Evolutionary conservation across 2,329 filamentous ascomycete species (phyloP).

Genomic region (Orbilia quercus): DNA sequence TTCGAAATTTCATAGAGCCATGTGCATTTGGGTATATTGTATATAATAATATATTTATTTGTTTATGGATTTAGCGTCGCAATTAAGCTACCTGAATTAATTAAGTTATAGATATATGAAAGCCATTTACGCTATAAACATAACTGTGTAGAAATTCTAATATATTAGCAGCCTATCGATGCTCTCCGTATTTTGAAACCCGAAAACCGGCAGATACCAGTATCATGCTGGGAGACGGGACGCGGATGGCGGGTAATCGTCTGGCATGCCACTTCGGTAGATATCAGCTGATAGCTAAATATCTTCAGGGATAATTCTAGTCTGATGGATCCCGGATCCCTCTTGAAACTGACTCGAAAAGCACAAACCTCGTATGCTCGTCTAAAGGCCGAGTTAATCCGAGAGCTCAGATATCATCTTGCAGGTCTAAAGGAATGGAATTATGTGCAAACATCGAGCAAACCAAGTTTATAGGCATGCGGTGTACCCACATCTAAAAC

Average conservation of each 20-base stretch:
- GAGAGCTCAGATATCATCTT: too few species aligned
- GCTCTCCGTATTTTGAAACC: background rate
- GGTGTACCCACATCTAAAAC: background rate
- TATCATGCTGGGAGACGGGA: slow-evolving; percentile 39
- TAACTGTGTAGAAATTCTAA: too few species aligned
- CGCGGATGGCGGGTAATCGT: slow-evolving; percentile 34
- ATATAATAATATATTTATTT: slow-evolving; percentile 17
- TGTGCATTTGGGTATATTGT: slow-evolving; percentile 22
- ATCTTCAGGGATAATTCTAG: slow-evolving; percentile 15
- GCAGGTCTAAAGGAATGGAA: too few species aligned
- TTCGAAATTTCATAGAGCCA: background rate
- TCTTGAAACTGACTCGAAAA: slow-evolving; percentile 39
- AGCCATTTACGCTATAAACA: too few species aligned
- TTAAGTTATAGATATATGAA: too few species aligned
- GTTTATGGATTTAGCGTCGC: background rate
- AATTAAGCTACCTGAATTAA: background rate
- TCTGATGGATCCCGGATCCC: too few species aligned
- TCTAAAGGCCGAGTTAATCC: too few species aligned
- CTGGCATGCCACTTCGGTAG: slow-evolving; percentile 23
- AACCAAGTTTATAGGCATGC: background rate
- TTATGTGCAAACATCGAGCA: background rate
- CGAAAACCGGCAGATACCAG: slow-evolving; percentile 11
- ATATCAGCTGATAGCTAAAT: slow-evolving; percentile 47
- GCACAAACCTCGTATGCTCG: slow-evolving; percentile 31
- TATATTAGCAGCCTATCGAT: too few species aligned